These are phyloP conservation scores for Termitomyces sp. DNA, from an alignment of 768 basidiomycete species.

Conservation along the genomic window DNA sequence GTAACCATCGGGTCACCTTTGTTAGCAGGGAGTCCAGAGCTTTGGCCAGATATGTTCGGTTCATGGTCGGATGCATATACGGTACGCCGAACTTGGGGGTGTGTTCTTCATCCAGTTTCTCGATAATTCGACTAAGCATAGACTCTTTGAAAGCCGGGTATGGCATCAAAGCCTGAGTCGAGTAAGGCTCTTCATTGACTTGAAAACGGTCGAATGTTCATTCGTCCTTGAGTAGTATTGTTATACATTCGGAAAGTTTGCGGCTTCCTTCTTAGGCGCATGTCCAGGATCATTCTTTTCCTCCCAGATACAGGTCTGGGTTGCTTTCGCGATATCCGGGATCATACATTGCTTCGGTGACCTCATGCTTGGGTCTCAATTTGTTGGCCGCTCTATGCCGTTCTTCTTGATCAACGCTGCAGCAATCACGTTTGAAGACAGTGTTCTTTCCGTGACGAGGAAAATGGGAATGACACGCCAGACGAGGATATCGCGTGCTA, in stretches of 20 bases:
- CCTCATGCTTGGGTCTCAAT: constrained; percentile 2
- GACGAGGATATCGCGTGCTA: neutral
- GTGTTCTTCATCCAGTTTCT: neutral
- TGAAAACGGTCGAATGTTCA: neutral
- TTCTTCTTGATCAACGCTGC: constrained; percentile 3
- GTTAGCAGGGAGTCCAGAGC: neutral
- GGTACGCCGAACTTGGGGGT: constrained; percentile 7
- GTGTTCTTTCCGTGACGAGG: neutral
- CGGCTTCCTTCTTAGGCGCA: neutral
- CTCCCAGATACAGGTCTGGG: constrained; percentile 1
- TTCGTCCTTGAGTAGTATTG: neutral
- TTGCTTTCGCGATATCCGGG: constrained; percentile 1
- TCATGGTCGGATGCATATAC: constrained; percentile 4
- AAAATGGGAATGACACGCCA: neutral
- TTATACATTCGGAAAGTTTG: neutral
- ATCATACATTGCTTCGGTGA: constrained; percentile 6
- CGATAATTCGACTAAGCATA: neutral
- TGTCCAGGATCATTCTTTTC: neutral
- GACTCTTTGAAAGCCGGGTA: neutral
- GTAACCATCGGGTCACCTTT: neutral
- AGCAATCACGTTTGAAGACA: constrained; percentile 2
- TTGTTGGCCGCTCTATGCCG: neutral
- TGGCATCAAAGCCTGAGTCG: constrained; percentile 8
- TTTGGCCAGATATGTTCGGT: constrained; percentile 7
- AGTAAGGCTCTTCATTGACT: neutral